Evolutionary conservation across 108 stramenopile genomes (phyloP).

Genomic region (Aureococcus anophagefferens): DNA sequence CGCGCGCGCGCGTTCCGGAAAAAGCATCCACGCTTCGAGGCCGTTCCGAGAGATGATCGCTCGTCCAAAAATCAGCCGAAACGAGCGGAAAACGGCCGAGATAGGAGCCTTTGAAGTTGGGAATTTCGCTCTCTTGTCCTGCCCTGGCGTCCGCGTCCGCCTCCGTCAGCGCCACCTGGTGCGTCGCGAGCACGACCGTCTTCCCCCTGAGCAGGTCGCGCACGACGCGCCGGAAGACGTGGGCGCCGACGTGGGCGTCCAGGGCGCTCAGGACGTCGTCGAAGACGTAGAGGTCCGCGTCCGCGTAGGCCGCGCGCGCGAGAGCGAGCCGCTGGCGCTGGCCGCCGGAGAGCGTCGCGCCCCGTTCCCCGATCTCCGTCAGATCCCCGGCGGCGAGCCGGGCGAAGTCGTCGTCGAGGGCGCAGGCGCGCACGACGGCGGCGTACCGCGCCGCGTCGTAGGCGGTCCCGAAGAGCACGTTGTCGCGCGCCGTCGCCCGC

Average conservation of each 20-base stretch:
- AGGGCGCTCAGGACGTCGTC: slow-evolving; percentile 47
- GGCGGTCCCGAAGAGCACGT: slow-evolving; percentile 81
- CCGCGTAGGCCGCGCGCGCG: slow-evolving; percentile 37
- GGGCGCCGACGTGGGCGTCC: slow-evolving; percentile 38
- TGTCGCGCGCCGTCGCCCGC: slow-evolving; percentile 77
- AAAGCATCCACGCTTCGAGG: too few species aligned
- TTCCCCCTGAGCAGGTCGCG: slow-evolving; percentile 7
- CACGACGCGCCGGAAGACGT: slow-evolving; percentile 22
- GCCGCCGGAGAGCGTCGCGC: slow-evolving; percentile 44
- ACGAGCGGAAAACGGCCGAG: too few species aligned
- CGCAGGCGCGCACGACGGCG: slow-evolving; percentile 14
- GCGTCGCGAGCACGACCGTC: slow-evolving; percentile 28
- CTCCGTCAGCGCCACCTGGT: slow-evolving; percentile 26
- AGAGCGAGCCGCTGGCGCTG: slow-evolving; percentile 40
- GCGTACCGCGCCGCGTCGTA: slow-evolving; percentile 20
- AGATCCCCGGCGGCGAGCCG: slow-evolving; percentile 46
- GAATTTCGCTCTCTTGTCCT: too few species aligned
- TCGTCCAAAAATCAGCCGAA: too few species aligned
- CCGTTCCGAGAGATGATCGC: too few species aligned
- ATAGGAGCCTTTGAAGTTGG: too few species aligned
- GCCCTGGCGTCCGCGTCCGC: too few species aligned
- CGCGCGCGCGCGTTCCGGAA: too few species aligned
- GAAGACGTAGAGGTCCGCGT: slow-evolving; percentile 37
- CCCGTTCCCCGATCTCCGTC: slow-evolving; percentile 47
- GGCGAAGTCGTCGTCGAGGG: slow-evolving; percentile 44